phyloP scores from a whole-genome alignment of 805 yeast genomes.

The Peterozyma xylosa region DNA sequence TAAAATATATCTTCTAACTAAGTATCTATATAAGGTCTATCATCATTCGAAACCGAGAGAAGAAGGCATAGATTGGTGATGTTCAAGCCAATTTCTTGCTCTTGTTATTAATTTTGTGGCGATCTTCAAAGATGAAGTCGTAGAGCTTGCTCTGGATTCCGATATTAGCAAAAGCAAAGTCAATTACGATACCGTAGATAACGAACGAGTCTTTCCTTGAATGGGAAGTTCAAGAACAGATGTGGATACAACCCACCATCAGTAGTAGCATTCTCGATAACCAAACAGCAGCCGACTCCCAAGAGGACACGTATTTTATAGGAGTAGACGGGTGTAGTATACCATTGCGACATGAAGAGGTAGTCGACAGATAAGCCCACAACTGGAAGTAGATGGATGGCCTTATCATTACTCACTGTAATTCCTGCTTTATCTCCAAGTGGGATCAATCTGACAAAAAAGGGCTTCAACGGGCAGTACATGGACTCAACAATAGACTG shows the following conservation, averaged over 20 bases:
- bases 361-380: constrained; percentile 46
- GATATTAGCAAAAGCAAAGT: constrained; percentile 24
- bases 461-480: constrained; percentile 63
- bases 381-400: constrained; percentile 56
- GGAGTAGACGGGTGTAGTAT: constrained; percentile 25
- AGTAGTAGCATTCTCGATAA: constrained; percentile 38
- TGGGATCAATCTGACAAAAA: constrained; percentile 41
- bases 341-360: constrained; percentile 40
- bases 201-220: constrained; percentile 29
- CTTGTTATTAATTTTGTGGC: constrained; percentile 8
- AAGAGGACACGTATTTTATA: constrained; percentile 28
- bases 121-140: constrained; percentile 6
- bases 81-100: not conserved
- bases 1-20: not conserved
- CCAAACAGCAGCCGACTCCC: constrained; percentile 44
- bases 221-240: constrained; percentile 53
- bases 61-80: too few relatives aligned
- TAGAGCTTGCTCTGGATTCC: constrained; percentile 14
- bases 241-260: constrained; percentile 49
- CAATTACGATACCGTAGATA: constrained; percentile 40
- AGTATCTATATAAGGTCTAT: too few relatives aligned
- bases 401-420: constrained; percentile 44
- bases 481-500: constrained; percentile 54
- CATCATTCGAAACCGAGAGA: too few relatives aligned
- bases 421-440: constrained; percentile 25